phyloP scores from a whole-genome alignment of 23 red algal species.

The Gracilaria gracilis region DNA sequence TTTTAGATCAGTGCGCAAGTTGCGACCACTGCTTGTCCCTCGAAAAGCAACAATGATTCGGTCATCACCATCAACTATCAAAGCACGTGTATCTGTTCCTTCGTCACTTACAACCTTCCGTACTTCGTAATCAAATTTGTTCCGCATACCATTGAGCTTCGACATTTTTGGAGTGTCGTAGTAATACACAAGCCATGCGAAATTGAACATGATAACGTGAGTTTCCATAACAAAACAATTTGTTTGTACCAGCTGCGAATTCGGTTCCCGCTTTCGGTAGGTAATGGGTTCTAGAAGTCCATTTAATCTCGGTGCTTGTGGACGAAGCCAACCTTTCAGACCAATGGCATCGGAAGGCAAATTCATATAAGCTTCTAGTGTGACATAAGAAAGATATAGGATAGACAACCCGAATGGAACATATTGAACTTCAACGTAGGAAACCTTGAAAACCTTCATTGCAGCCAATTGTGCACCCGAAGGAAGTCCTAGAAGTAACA shows the following conservation, averaged over 20 bases:
- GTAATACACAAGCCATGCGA: constrained; percentile 88
- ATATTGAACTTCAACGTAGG: constrained; percentile 77
- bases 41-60: constrained; percentile 83
- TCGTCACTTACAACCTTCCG: constrained; percentile 41
- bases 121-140: constrained; percentile 48
- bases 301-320: constrained; percentile 60
- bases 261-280: constrained; percentile 40
- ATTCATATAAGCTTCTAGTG: constrained; percentile 71
- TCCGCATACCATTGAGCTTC: constrained; percentile 32
- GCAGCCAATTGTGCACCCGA: constrained; percentile 61
- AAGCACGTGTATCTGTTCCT: constrained; percentile 78
- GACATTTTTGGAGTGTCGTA: constrained; percentile 75
- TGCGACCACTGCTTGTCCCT: constrained; percentile 75
- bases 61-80: constrained; percentile 72
- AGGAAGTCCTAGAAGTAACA: constrained; percentile 62
- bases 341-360: constrained; percentile 75
- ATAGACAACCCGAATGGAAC: constrained; percentile 68
- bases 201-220: constrained; percentile 83
- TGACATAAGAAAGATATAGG: constrained; percentile 72
- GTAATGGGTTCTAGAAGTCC: constrained; percentile 51
- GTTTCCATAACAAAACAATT: constrained; percentile 90
- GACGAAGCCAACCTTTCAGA: constrained; percentile 65
- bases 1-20: constrained; percentile 78
- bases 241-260: constrained; percentile 55
- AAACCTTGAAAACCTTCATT: constrained; percentile 60